Evolutionary conservation across 2,329 filamentous ascomycete species (phyloP).

Genomic region (Ascochyta pisi): DNA sequence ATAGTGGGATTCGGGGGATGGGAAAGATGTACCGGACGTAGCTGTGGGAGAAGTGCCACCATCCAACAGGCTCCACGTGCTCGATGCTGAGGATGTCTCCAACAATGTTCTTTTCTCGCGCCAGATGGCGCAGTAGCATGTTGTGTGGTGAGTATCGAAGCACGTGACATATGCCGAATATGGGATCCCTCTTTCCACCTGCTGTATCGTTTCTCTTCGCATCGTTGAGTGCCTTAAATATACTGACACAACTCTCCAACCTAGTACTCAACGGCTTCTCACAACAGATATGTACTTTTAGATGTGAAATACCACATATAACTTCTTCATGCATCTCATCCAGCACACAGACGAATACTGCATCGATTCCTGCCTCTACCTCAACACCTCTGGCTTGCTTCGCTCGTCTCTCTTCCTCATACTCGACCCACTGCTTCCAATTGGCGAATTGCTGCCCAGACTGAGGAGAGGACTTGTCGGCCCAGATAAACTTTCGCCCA

Average conservation of each 20-base stretch:
- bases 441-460: constrained; percentile 70
- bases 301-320: constrained; percentile 72
- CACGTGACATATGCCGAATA: constrained; percentile 95
- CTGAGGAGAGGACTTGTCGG: constrained; percentile 49
- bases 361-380: constrained; percentile 54
- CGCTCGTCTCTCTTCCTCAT: constrained; percentile 69
- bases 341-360: constrained; percentile 75
- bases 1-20: not conserved
- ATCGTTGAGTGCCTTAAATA: constrained; percentile 65
- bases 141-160: constrained; percentile 94
- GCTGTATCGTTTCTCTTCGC: constrained; percentile 31
- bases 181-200: constrained; percentile 37
- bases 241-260: constrained; percentile 77
- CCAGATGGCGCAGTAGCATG: constrained; percentile 77
- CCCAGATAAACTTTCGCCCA: constrained; percentile 77
- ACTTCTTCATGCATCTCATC: constrained; percentile 90
- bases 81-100: constrained; percentile 86
- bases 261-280: constrained; percentile 92
- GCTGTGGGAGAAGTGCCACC: constrained; percentile 80
- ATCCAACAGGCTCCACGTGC: constrained; percentile 93
- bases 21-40: constrained; percentile 64
- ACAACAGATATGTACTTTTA: constrained; percentile 83
- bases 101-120: constrained; percentile 76
- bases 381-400: constrained; percentile 41
- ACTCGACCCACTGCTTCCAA: constrained; percentile 79